Base-by-base conservation (phyloP, 805 yeast genomes). In the Zygosaccharomyces siamensis region DNA sequence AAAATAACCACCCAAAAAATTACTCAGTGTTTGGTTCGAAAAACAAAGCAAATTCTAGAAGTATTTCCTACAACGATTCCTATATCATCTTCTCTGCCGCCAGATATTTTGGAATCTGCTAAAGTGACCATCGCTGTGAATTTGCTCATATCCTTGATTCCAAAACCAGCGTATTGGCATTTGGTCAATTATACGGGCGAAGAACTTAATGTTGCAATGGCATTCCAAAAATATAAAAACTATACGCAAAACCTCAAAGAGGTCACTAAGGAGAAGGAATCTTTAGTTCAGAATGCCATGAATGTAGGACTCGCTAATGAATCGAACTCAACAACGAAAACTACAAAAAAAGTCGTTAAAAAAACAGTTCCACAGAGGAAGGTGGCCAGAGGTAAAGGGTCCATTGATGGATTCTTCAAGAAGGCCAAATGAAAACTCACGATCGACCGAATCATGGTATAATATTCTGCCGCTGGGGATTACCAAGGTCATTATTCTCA, bases 381-480 rank as follows among this genome's bases (percentile, higher is more conserved):
- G 40, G 80, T 79, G 2, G 79, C 78, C 1, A 70, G 72, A 1
- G 84, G 84, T 1, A 78, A 71, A 55, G 89, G 93, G 1, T 87
- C 89, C 1, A 67, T 85, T 24, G 92, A 85, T 59, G 76, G 79
- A 46, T 83, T 85, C 55, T 84, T 83, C 63, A 79, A 74, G 54
- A 77, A 30, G 8, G 47, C 51, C 18, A 33, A 33, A 40, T 40
- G 23, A 14, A n/a, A 14, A 32, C 16, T 3, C 6, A 8, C 27
- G 8, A 24, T 24, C 8, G 27, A 24, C 8, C 27, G 27, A 6
- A 24, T 32, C 36, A 7, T 14, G 6, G 16, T 14, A n/a, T 27
- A 20, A 30, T 27, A 20, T n/a, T 27, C 26, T 31, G 18, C 21
- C 14, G 5, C 14, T 8, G 5, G 11, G 2, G n/a, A 11, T 23